Base-by-base conservation (phyloP, 495 filamentous ascomycete genomes). In the Daldinia vernicosa region DNA sequence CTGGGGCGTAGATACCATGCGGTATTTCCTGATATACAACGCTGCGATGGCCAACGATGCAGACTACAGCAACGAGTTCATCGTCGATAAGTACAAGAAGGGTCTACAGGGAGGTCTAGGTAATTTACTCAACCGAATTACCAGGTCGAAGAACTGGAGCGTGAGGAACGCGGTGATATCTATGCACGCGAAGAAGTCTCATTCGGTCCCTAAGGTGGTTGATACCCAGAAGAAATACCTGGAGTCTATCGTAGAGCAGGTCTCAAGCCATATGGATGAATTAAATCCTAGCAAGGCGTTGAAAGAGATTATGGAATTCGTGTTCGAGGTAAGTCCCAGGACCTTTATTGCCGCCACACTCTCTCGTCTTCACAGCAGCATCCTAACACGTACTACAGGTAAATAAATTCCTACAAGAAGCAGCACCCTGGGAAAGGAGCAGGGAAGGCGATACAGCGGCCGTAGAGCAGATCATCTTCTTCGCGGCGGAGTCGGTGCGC, bases 1-100 rank as follows among this genome's bases (percentile, higher is more conserved):
- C 15, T 98, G 93, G 77, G 94, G 93, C 14, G 84, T 92, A 2
- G 95, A 99, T 80, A 83, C 87, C 2, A 90, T 98, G 88, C 89
- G 95, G 0, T 97, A 90, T 78, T 99, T 93, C 81, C 83, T 99
- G 58, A 85, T 91, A 19, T 86, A 89, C 66, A 89, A 92, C 67
- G 94, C 93, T 8, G 89, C 89, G 4, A 85, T 98, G 33, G 74
- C 76, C 12, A 80, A 91, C 55, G 95, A 99, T 75, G 82, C 92
- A 0, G 89, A 95, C 72, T 99, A 98, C 78, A 88, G 87, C 68
- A 98, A 98, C 76, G 76, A 84, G 32, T 85, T 84, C 50, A 91
- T 98, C 53, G 86, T 91, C 12, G 83, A 87, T 9, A 84, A 87
- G 65, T 98, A 98, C 77, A 93, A 91, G 78, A 94, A 92, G 63